These are phyloP conservation scores for Volvariella surrecta DNA, from an alignment of 1,284 basidiomycete species.

Conservation along the genomic window DNA sequence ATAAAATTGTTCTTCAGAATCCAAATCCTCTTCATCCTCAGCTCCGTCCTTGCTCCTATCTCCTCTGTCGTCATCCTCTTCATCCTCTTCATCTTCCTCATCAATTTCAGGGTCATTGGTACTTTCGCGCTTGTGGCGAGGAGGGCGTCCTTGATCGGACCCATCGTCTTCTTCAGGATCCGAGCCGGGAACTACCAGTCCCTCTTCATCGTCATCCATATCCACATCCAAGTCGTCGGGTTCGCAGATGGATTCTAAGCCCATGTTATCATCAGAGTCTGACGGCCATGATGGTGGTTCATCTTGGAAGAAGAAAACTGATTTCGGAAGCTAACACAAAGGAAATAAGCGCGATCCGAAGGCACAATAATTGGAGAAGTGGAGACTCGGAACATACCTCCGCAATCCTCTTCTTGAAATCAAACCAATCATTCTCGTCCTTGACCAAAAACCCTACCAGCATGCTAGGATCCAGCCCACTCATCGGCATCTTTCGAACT, in stretches of 20 bases:
- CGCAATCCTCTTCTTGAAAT: constrained; percentile 66
- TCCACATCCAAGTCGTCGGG: constrained; percentile 58
- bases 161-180: constrained; percentile 13
- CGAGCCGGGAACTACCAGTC: constrained; percentile 13
- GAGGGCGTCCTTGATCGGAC: constrained; percentile 11
- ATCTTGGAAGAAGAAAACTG: constrained; percentile 78
- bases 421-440: constrained; percentile 77
- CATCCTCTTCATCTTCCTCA: constrained; percentile 37
- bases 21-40: constrained; percentile 26
- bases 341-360: constrained; percentile 9
- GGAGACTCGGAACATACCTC: constrained; percentile 42
- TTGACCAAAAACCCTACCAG: constrained; percentile 86
- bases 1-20: constrained; percentile 27
- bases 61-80: constrained; percentile 14
- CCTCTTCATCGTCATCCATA: constrained; percentile 29
- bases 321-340: constrained; percentile 51
- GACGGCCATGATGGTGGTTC: constrained; percentile 79
- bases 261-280: constrained; percentile 67
- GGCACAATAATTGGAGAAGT: constrained; percentile 6
- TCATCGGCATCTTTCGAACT: constrained; percentile 88
- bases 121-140: constrained; percentile 4
- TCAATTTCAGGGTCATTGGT: constrained; percentile 35
- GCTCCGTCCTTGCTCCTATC: constrained; percentile 23
- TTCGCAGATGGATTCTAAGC: constrained; percentile 74
- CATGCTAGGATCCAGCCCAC: constrained; percentile 95